phyloP scores from a whole-genome alignment of 164 flowering plant genomes.

The Nymphaea colorata region DNA sequence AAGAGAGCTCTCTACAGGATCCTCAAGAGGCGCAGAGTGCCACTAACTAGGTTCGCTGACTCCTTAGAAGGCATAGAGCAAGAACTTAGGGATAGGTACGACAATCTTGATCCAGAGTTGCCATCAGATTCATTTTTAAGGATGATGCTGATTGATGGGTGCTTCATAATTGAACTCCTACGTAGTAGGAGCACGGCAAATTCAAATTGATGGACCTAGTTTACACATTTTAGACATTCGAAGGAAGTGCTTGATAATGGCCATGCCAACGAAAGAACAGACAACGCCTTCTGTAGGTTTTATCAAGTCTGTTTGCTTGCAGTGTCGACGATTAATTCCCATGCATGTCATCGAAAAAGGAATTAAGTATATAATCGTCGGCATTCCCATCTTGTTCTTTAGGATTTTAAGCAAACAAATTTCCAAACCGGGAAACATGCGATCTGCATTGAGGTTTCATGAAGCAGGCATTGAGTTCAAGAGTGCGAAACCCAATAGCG shows the following conservation, averaged over 20 bases:
- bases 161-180: constrained; percentile 11
- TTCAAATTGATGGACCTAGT: not conserved
- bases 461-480: constrained; percentile 45
- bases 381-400: too few relatives aligned
- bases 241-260: not conserved
- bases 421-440: not conserved
- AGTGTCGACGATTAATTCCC: too few relatives aligned
- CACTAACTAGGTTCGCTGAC: not conserved
- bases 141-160: constrained; percentile 14
- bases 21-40: not conserved
- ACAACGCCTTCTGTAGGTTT: not conserved
- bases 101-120: not conserved
- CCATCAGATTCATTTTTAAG: not conserved
- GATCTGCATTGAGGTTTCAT: constrained; percentile 26
- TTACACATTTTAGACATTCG: not conserved
- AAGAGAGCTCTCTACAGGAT: not conserved
- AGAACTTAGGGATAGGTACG: not conserved
- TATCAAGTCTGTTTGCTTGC: too few relatives aligned
- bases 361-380: too few relatives aligned
- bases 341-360: too few relatives aligned
- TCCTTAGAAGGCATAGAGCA: not conserved
- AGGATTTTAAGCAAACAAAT: too few relatives aligned
- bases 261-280: too few relatives aligned
- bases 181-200: too few relatives aligned
- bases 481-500: constrained; percentile 20